phyloP scores from a whole-genome alignment of 2,329 filamentous ascomycete genomes.

The Cytospora leucostoma region DNA sequence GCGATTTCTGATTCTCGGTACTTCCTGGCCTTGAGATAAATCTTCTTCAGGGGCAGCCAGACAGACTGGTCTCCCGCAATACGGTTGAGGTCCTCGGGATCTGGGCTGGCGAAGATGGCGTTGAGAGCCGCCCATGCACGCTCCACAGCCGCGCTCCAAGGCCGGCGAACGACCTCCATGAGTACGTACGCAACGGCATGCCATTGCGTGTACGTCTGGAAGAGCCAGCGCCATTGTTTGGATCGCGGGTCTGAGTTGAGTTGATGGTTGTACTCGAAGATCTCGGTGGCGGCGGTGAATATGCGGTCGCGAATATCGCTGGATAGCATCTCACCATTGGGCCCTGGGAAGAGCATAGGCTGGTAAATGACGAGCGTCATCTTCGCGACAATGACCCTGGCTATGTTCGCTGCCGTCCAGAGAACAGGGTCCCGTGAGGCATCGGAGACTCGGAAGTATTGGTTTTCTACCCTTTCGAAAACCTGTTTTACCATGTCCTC shows the following conservation, averaged over 20 bases:
- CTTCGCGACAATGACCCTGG: conserved; percentile 54
- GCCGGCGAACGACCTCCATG: conserved; percentile 50
- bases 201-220: conserved; percentile 62
- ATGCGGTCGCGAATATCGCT: conserved; percentile 40
- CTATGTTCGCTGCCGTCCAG: conserved; percentile 52
- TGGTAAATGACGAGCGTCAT: conserved; percentile 58
- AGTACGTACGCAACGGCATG: conserved; percentile 59
- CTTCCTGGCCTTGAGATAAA: conserved; percentile 54
- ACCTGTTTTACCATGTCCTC: conserved; percentile 39
- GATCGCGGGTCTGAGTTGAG: conserved; percentile 52
- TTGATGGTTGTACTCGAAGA: conserved; percentile 57
- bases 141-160: conserved; percentile 40
- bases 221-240: conserved; percentile 59
- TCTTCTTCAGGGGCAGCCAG: conserved; percentile 55
- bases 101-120: conserved; percentile 34
- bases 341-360: conserved; percentile 48
- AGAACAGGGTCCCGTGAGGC: conserved; percentile 48
- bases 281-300: conserved; percentile 53
- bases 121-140: conserved; percentile 36
- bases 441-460: conserved; percentile 54
- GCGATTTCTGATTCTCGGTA: conserved; percentile 54
- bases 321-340: conserved; percentile 38
- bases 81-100: conserved; percentile 47
- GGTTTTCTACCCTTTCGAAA: conserved; percentile 49
- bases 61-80: conserved; percentile 50